phyloP scores from a whole-genome alignment of 805 yeast species.

The Candida vartiovaarae region DNA sequence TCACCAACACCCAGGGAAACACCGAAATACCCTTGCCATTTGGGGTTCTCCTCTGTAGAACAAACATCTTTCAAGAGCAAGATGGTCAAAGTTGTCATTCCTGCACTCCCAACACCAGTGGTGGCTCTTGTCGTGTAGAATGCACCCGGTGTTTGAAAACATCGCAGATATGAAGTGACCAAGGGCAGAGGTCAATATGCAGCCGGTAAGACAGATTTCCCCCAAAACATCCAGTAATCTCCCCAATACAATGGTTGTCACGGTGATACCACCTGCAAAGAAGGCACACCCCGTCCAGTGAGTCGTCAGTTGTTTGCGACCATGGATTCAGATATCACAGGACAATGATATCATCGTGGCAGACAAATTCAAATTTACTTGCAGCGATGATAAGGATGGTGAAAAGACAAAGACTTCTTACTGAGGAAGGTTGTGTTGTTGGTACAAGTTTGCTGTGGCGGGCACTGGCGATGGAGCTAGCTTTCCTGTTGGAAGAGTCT shows the following conservation, averaged over 20 bases:
- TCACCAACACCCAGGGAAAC: slow-evolving; percentile 43
- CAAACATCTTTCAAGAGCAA: slow-evolving; percentile 48
- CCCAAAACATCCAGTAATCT: slow-evolving; percentile 51
- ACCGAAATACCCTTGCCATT: slow-evolving; percentile 49
- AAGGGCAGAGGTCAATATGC: slow-evolving; percentile 33
- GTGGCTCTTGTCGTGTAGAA: slow-evolving; percentile 45
- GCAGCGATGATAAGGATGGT: slow-evolving; percentile 1
- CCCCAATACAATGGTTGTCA: slow-evolving; percentile 47
- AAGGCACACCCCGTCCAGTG: slow-evolving; percentile 55
- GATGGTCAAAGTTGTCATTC: slow-evolving; percentile 42
- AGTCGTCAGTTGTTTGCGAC: slow-evolving; percentile 36
- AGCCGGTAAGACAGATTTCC: slow-evolving; percentile 35
- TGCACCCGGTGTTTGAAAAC: slow-evolving; percentile 35
- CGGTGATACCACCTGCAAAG: slow-evolving; percentile 40
- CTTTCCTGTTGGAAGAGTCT: too few relatives aligned
- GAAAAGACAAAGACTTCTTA: neutral
- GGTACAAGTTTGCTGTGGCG: too few relatives aligned
- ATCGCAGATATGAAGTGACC: slow-evolving; percentile 44
- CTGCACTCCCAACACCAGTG: slow-evolving; percentile 52
- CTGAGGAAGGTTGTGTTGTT: neutral
- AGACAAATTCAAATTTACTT: slow-evolving; percentile 9
- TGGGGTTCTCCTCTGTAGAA: slow-evolving; percentile 42
- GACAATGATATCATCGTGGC: slow-evolving; percentile 31
- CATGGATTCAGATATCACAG: slow-evolving; percentile 39
- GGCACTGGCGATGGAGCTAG: too few relatives aligned